Percentiles rank a stretch among this genome's conserved stretches.
Conservation (phyloP, 208 protist species). For the Leishmania mexicana region DNA sequence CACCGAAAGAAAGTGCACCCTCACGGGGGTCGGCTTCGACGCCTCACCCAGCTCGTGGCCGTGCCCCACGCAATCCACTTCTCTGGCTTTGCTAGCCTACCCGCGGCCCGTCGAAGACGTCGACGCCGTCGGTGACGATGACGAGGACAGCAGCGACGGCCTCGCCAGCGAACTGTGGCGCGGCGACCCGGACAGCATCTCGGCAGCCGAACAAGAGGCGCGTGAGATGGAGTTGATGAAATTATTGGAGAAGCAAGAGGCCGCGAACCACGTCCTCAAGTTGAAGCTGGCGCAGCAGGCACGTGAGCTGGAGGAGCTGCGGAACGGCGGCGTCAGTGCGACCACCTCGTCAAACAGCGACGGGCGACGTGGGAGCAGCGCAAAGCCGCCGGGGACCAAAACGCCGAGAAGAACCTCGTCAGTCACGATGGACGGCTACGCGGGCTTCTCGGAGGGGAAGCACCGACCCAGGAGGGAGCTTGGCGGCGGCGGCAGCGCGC, state of each 20-base stretch:
- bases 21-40: constrained; percentile 67
- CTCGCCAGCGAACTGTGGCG: constrained; percentile 25
- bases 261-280: constrained; percentile 53
- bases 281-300: constrained; percentile 57
- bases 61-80: constrained; percentile 70
- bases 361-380: neutral
- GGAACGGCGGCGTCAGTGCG: neutral
- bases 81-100: constrained; percentile 66
- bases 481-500: neutral
- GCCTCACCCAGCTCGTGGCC: constrained; percentile 73
- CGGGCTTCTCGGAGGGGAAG: constrained; percentile 3
- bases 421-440: constrained; percentile 1
- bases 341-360: neutral
- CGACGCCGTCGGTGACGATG: constrained; percentile 39
- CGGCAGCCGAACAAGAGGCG: constrained; percentile 26
- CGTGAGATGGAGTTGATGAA: constrained; percentile 50
- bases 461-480: neutral
- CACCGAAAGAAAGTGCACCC: constrained; percentile 62
- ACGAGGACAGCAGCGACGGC: constrained; percentile 48
- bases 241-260: constrained; percentile 54
- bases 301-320: constrained; percentile 49
- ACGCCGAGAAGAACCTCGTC: neutral
- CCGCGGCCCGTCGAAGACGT: constrained; percentile 59
- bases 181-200: constrained; percentile 32
- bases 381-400: neutral